Percentiles rank a stretch among this genome's conserved stretches.
phyloP scores from a whole-genome alignment of 371 early-diverging fungal genomes.

The Mortierella sp. region DNA sequence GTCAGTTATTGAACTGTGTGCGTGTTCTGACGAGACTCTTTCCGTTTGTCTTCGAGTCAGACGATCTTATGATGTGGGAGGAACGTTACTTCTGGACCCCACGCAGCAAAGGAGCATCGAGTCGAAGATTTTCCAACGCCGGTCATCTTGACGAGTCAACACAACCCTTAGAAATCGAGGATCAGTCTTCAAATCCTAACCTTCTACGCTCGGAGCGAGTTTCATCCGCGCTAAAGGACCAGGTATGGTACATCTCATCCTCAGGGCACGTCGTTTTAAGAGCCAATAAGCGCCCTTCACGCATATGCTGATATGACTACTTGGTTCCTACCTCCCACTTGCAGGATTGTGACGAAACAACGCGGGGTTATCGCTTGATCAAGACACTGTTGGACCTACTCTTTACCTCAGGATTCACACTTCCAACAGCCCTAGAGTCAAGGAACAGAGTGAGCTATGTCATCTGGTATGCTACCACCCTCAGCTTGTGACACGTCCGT shows the following conservation, averaged over 20 bases:
- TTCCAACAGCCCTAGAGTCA: slow-evolving; percentile 72
- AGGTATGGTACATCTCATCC: too few relatives aligned
- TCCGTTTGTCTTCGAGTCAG: slow-evolving; percentile 85
- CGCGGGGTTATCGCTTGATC: slow-evolving; percentile 64
- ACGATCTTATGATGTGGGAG: slow-evolving; percentile 70
- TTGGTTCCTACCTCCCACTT: neutral
- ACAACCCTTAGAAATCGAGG: slow-evolving; percentile 6
- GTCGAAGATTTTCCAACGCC: neutral
- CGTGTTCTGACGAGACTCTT: slow-evolving; percentile 87
- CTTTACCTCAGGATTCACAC: slow-evolving; percentile 85
- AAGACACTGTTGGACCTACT: slow-evolving; percentile 69
- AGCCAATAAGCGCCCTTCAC: neutral
- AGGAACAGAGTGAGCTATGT: slow-evolving; percentile 73
- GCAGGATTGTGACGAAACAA: slow-evolving; percentile 9
- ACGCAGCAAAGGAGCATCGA: neutral
- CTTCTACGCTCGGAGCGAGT: neutral
- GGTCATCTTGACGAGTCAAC: neutral
- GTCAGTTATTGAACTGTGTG: slow-evolving; percentile 83
- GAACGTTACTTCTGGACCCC: slow-evolving; percentile 80
- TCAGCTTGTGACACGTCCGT: neutral
- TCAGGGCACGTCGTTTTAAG: neutral
- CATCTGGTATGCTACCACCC: slow-evolving; percentile 70
- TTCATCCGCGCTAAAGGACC: neutral
- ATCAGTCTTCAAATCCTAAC: neutral
- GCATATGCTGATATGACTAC: neutral